Evolutionary conservation across 345 rosid genomes (phyloP), one percentile per base, ranked within the genome.

Genomic region (Gossypium turneri): DNA sequence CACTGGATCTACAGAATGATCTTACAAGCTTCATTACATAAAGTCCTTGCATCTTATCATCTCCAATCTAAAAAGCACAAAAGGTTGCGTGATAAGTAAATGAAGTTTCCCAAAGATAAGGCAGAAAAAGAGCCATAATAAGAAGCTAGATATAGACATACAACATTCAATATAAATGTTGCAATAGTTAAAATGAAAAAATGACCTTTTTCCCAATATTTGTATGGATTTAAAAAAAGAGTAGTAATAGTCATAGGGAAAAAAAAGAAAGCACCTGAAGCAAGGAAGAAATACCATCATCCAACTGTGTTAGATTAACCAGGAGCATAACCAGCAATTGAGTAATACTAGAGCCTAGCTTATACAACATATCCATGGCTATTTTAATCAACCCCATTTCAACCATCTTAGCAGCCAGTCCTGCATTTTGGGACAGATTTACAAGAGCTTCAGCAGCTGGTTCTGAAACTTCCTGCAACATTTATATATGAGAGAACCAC

Each of bases 391-490:
- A 79, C 57, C 90, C 95, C 82, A 86, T 82, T 34, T 71, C 80
- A 78, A 88, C 86, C 95, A 94, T 91, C 83, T 86, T 90, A 16
- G 80, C 69, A 56, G 94, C 90, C 76, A 94, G 74, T 64, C 78
- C 83, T 12, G 88, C 82, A 82, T 86, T 85, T 83, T 86, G 97
- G 0, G 98, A 92, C 71, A 94, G 92, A 83, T 94, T 92, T 24
- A 94, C 90, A 73, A 94, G 94, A 77, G 95, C 95, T 77, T 90
- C 88, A 27, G 90, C 93, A 1, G 94, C 92, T 56, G 97, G 97
- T 83, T 94, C 97, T 22, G 97, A 86, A 27, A 91, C 90, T 82
- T 88, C 97, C 97, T 90, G 83, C 79, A 82, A 80, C 53, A 61
- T 24, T 25, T 2, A 12, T 48, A 20, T 58, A 29, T 16, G 57